Evolutionary conservation across 805 yeast species (phyloP), one percentile per base, ranked within the genome.

Genomic region (Wickerhamomyces tratensis): DNA sequence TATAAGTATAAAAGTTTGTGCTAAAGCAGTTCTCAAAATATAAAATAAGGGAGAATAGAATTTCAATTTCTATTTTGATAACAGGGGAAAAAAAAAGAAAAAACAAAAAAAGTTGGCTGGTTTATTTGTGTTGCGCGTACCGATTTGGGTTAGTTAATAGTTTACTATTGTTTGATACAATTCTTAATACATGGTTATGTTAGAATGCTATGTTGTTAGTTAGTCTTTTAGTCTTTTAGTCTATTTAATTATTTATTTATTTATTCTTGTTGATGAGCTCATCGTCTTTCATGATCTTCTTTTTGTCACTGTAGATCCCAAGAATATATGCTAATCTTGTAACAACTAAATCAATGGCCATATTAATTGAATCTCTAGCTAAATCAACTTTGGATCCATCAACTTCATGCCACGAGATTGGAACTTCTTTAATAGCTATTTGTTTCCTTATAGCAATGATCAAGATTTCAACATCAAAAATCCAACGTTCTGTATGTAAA

Each of bases 401-500:
- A 38, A 93, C 93, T 63, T 93, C 98, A 62, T 88, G 96, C 98
- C 98, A 93, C 46, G 83, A 83, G 35, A 93, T 86, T 9, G 96
- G 79, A 15, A 89, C 76, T 65, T 93, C 98, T 41, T 63, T 66
- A 39, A 89, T 71, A 5, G 74, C 71, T 35, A 91, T 79, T 0
- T 63, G 52, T 58, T 86, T 86, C 47, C 85, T 69, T 50, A 77
- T 75, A 1, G 89, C 96, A 45, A 93, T 66, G 42, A 93, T 75
- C 50, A 93, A 68, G 13, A 91, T 76, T 65, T 93, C 98, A 31
- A 93, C 97, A 58, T 93, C 98, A 63, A 93, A 93, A 34, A 93
- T 93, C 98, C 98, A 93, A 41, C 98, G 81, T 62, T 93, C 98
- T 10, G 95, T 91, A 61, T 91, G 97, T 84, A 93, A 76, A 50